A percentile compares a stretch with the other conserved stretches of the same genome.
Conservation (phyloP, 768 basidiomycete genomes). For the Pulveroboletus sp. region DNA sequence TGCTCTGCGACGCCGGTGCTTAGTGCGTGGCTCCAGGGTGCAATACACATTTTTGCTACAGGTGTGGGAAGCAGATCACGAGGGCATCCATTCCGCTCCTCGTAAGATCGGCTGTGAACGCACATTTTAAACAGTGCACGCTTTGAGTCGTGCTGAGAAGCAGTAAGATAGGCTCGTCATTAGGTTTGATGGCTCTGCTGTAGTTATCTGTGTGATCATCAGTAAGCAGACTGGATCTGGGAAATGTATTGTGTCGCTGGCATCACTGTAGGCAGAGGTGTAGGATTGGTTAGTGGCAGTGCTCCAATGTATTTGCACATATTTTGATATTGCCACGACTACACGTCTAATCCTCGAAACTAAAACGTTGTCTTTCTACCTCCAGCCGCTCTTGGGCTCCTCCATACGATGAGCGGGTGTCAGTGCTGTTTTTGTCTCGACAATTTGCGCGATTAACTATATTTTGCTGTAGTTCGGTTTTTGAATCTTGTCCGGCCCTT, state of each 20-base stretch:
- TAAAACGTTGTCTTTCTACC: constrained; percentile 18
- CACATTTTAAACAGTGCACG: constrained; percentile 33
- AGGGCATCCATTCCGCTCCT: constrained; percentile 29
- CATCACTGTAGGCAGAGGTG: no score
- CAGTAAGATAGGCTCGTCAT: background rate
- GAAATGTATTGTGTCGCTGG: no score
- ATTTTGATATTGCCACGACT: constrained; percentile 31
- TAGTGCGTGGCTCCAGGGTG: constrained; percentile 52
- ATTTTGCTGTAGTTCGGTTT: constrained; percentile 65
- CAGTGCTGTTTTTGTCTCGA: constrained; percentile 30
- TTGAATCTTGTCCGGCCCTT: constrained; percentile 97
- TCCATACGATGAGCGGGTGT: constrained; percentile 74
- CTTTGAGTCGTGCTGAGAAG: constrained; percentile 16
- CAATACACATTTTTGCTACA: constrained; percentile 53
- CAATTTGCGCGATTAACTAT: constrained; percentile 2
- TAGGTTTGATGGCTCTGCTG: background rate
- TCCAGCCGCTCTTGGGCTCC: constrained; percentile 21
- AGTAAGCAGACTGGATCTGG: no score
- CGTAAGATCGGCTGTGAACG: constrained; percentile 28
- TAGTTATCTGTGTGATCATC: background rate
- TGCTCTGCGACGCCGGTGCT: background rate
- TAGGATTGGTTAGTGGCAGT: constrained; percentile 14
- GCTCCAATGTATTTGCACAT: constrained; percentile 18
- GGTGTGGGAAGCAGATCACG: constrained; percentile 46
- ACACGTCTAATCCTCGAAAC: constrained; percentile 10